Evolutionary conservation across 805 yeast species (phyloP), one percentile per base, ranked within the genome.

Genomic region (Jamesozyma piceae): DNA sequence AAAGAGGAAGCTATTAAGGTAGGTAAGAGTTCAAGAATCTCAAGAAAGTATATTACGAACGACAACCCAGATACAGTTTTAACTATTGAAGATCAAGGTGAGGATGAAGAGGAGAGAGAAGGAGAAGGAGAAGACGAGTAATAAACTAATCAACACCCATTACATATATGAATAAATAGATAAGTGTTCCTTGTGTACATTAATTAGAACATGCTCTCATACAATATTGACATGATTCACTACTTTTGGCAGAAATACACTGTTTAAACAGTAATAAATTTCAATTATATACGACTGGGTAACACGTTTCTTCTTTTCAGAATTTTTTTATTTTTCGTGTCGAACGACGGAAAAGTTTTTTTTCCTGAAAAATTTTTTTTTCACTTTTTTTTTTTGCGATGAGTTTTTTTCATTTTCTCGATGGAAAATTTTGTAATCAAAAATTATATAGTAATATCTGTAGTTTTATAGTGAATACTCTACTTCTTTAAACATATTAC

Each of bases 11-110:
- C 88, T 20, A 57, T 60, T 43, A 58, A 58, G 21, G 54, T 65
- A 3, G 85, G 87, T 28, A 73, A 71, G 47, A 77, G 82, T 33
- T 80, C 88, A 5, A 76, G 92, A 71, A 72, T 83, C 47, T 80
- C 88, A 11, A 76, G 86, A 67, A 83, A 83, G 60, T 83, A 83
- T 59, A 67, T 64, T 45, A 72, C 65, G 44, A 66, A 64, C 27
- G 64, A 64, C 46, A 62, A 58, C 33, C 64, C 64, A 28, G 90
- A 82, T 55, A 67, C 73, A 29, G 71, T 82, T 36, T 63, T 81
- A 60, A 72, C 76, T 37, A 78, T 80, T 31, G 86, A 81, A 46
- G 77, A 77, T 22, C 80, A 78, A 42, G 77, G 72, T 21, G 80
- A 75, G 35, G 82, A 77, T 19, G 75, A 72, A n/a, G 78, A 73